Evolutionary conservation across 257 asterid species (phyloP), one percentile per base, ranked within the genome.

Genomic region (Salvia splendens): DNA sequence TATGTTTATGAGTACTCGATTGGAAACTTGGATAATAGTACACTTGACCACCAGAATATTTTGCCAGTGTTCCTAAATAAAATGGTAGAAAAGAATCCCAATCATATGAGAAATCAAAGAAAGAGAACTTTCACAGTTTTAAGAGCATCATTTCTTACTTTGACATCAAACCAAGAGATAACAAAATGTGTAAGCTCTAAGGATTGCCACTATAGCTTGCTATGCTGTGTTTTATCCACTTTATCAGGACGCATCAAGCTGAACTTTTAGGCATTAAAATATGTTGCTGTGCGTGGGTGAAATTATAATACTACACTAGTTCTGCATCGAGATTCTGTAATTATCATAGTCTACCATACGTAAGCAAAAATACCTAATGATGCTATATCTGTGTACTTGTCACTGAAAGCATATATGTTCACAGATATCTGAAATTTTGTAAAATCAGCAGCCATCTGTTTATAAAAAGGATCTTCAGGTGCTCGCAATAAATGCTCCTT

Each of bases 361-460:
- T 32, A 65, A 61, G 50, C 20, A 8, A 73, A 63, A 45, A 59
- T 78, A 91, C 98, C 98, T 75, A 91, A 68, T 55, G 98, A 86
- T 68, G 96, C 95, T 77, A 91, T 77, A 69, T 91, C 98, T 28
- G 83, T 85, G 77, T 85, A 91, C 80, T 87, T 89, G 70, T 89
- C 96, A 55, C 96, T 87, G 85, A 85, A 92, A 67, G 94, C 96
- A 83, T 92, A 92, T 51, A 89, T 67, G 84, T 92, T 89, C 65
- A 85, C 95, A 61, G 98, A 86, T 75, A 92, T 85, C 95, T 87
- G 96, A 79, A 68, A 83, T 81, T 89, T 87, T 66, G 96, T 86
- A 67, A 89, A 87, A 79, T 91, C 98, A 82, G 96, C 98, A 81
- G 96, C 96, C 98, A 91, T 91, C 76, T 89, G 98, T 71, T 91